Evolutionary conservation across 176 grass and related monocot genomes (phyloP).

Genomic region (Cymbopogon citratus): DNA sequence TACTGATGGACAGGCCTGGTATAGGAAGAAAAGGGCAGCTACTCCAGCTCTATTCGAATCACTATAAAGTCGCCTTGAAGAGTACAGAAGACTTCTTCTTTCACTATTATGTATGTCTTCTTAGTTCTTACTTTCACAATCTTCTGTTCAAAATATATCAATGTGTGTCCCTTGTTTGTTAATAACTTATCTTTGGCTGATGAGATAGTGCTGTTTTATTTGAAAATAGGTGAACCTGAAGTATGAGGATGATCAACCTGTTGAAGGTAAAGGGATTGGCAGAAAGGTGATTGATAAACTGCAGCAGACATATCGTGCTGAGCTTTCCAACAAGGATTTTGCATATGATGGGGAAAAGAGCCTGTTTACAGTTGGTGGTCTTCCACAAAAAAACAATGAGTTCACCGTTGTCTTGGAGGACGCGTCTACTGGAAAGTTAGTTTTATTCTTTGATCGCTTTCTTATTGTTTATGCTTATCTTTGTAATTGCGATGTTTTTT

Average conservation of each 20-base stretch:
- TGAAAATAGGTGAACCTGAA: conserved; percentile 52
- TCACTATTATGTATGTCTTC: conserved; percentile 68
- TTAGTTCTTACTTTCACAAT: not conserved
- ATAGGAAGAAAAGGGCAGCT: conserved; percentile 43
- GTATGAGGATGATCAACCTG: conserved; percentile 54
- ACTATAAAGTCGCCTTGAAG: conserved; percentile 56
- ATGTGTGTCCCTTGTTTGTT: not conserved
- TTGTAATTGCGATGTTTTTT: not conserved
- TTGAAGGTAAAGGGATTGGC: conserved; percentile 50
- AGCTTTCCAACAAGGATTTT: conserved; percentile 55
- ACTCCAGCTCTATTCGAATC: conserved; percentile 60
- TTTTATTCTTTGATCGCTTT: conserved; percentile 8
- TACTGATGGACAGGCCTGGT: conserved; percentile 49
- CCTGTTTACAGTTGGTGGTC: conserved; percentile 52
- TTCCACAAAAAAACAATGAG: conserved; percentile 54
- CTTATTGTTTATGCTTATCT: not conserved
- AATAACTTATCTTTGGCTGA: conserved; percentile 9
- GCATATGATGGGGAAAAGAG: conserved; percentile 68
- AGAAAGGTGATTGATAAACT: conserved; percentile 67
- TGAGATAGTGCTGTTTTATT: not conserved
- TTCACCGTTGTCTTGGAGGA: conserved; percentile 64
- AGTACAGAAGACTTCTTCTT: conserved; percentile 50
- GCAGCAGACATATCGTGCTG: conserved; percentile 38
- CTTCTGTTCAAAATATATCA: not conserved
- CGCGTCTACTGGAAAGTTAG: conserved; percentile 34